These are phyloP conservation scores for Saturnispora hagleri DNA, from an alignment of 805 yeast species.

Conservation along the genomic window DNA sequence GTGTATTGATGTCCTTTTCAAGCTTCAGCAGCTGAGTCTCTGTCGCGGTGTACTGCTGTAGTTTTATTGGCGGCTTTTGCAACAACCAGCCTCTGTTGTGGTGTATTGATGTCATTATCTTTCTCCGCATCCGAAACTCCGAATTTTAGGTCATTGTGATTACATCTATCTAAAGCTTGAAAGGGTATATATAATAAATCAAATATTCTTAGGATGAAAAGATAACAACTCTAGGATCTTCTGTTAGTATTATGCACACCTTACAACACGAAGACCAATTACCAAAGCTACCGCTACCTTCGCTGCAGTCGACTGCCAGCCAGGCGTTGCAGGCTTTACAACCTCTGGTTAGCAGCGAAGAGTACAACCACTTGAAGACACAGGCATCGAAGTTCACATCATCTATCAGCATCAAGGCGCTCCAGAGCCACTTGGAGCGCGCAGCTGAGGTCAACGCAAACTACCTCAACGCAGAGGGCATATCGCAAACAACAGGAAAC, in stretches of 20 bases:
- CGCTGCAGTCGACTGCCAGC: conserved; percentile 37
- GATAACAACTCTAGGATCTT: background rate
- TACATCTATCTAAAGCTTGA: background rate
- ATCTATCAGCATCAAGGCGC: conserved; percentile 32
- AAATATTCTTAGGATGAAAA: background rate
- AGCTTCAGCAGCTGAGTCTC: background rate
- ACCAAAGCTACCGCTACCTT: conserved; percentile 59
- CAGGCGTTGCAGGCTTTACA: conserved; percentile 48
- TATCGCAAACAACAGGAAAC: conserved; percentile 44
- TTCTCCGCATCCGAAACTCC: conserved; percentile 4
- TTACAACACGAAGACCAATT: conserved; percentile 34
- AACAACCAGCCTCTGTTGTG: background rate
- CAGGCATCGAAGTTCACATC: conserved; percentile 38
- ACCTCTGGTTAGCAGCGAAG: conserved; percentile 49
- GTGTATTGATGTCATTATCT: background rate
- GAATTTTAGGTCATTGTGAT: background rate
- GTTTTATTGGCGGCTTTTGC: no score
- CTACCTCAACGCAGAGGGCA: conserved; percentile 44
- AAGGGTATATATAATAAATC: background rate
- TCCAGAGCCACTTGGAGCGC: conserved; percentile 47
- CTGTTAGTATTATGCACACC: background rate
- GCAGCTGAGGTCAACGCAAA: conserved; percentile 36
- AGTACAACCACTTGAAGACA: conserved; percentile 35
- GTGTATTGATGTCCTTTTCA: background rate
- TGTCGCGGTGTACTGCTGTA: background rate